Base-by-base conservation (phyloP, 1,139 yeast species). In the Saccharomycopsis phalli region DNA sequence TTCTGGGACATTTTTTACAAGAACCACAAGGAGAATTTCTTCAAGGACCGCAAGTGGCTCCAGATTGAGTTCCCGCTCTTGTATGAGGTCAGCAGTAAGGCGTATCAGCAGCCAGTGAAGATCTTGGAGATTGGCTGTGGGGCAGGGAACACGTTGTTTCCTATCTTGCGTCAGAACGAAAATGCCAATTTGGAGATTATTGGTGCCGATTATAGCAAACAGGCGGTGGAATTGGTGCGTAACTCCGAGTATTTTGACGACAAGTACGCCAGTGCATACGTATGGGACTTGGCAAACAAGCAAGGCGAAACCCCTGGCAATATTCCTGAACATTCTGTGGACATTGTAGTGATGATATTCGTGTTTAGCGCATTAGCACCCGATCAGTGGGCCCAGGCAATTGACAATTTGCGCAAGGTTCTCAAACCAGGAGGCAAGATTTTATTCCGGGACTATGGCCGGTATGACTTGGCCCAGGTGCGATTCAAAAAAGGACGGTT, bases 71-170 rank as follows among this genome's bases (percentile, higher is more conserved):
- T 91, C 50, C 99, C 98, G 1, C 67, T 74, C 13, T 64, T 91
- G 30, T 88, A 81, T 54, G 80, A 77, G 47, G 81, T 87, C 3
- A 83, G 95, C 1, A 69, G 73, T 41, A 68, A 73, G 37, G 82
- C 76, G 34, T 45, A 36, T 23, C 33, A 37, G 7, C 81, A 86
- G n/a, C 73, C 80, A 4, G 69, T 71, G 22, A 76, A 80, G 2
- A 81, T 91, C 27, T 69, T 91, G 41, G 99, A 91, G 58, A 81
- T 93, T 41, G 99, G 99, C 3, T 91, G 98, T 62, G 99, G 98
- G 42, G 98, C 96, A 2, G 99, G 99, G 11, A 93, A 93, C 58
- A 91, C 98, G 0, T 71, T 91, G 62, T 91, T 81, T 60, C 98
- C 98, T 1, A 80, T 91, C 22, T 65, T 91, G 45, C 70, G 71